A percentile compares a stretch with the other conserved stretches of the same genome.
These are phyloP conservation scores for Musa balbisiana DNA, from an alignment of 202 grass and related monocot species.

Conservation along the genomic window DNA sequence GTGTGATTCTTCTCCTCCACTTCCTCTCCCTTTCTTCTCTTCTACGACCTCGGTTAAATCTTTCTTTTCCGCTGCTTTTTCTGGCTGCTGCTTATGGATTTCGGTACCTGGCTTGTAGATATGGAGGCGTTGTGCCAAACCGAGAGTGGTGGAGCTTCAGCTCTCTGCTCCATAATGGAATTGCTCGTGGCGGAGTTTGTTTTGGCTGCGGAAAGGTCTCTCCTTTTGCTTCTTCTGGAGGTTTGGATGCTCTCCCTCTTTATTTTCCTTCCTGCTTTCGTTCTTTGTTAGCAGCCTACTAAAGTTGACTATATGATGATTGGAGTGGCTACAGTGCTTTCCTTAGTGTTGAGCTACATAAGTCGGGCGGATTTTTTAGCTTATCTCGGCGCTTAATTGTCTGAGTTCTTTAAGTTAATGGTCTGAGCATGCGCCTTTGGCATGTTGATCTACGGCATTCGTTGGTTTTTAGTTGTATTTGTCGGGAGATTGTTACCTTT, in stretches of 20 bases:
- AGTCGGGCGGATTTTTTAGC: not conserved
- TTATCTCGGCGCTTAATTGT: not conserved
- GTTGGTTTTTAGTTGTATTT: no score
- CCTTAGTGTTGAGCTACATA: not conserved
- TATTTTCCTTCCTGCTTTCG: not conserved
- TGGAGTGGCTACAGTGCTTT: not conserved
- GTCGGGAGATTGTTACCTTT: no score
- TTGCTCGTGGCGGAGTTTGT: conserved; percentile 7
- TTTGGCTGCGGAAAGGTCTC: conserved; percentile 2
- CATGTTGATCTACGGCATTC: not conserved
- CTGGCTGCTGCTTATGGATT: not conserved
- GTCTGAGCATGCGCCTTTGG: not conserved
- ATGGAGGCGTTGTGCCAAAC: not conserved
- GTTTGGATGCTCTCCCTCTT: not conserved
- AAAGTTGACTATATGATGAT: not conserved
- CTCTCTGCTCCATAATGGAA: conserved; percentile 2
- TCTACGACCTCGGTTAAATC: not conserved
- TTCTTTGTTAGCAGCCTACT: not conserved
- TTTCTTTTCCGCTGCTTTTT: not conserved
- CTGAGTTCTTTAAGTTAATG: not conserved
- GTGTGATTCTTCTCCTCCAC: not conserved
- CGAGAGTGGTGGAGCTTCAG: conserved; percentile 1
- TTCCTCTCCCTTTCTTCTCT: not conserved
- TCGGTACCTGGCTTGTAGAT: not conserved
- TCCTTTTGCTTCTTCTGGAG: conserved; percentile 11